Base-by-base conservation (phyloP, 2,329 filamentous ascomycete genomes). In the Ascochyta viciae-villosae region DNA sequence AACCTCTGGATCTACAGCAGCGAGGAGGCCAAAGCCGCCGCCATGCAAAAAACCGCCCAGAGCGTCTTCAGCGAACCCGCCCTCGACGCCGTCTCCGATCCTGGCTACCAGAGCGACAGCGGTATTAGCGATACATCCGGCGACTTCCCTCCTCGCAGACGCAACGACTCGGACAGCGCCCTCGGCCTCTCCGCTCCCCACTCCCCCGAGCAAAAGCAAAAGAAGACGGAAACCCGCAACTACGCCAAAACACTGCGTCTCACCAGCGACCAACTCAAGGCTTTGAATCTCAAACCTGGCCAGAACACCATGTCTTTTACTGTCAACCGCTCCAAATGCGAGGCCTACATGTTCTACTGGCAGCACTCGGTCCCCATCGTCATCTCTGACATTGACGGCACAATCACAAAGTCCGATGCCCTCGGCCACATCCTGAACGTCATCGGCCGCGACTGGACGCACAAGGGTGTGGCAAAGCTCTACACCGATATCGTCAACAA, bases 1-100 rank as follows among this genome's bases (percentile, higher is more conserved):
- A 99, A 99, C 68, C 82, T 99, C n/a, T 98, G 95, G 94, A 98
- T 99, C 64, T 99, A 99, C 79, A 95, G 92, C 77, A 98, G 93
- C 67, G 93, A 98, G 75, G 93, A 96, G 71, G 92, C 95, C 23
- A 98, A 97, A 72, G 89, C 95, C 67, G 89, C 90, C 6, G 94
- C 94, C 29, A 89, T 89, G 79, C 88, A 89, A 34, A 82, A 83
- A 66, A 81, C 82, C 2, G 77, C 79, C 1, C 72, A 87, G 57
- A 80, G 80, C 24, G 78, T 80, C 4, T 77, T 88, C 61, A 80
- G 82, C 45, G 77, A 82, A 3, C 74, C 77, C 12, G 79, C 77
- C 4, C 80, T 87, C 34, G 93, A 98, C 76, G 91, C 92, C 29
- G 84, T 88, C 7, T 97, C 93, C 0, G 95, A 99, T 68, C 94